phyloP scores from a whole-genome alignment of 2,329 filamentous ascomycete species.

The Arthroderma sp. region DNA sequence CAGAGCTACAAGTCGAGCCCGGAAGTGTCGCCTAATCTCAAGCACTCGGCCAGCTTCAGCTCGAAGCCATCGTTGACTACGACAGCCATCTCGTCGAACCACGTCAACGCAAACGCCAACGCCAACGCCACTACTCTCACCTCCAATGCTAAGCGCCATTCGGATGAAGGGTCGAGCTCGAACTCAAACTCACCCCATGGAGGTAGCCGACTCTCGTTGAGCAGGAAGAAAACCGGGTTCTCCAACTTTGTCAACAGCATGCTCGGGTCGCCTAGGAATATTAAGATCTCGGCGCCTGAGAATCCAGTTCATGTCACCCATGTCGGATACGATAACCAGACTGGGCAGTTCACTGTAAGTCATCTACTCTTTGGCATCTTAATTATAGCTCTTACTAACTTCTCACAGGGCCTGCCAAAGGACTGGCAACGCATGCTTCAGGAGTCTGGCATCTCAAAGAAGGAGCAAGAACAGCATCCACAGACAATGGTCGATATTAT shows the following conservation, averaged over 20 bases:
- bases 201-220: conserved; percentile 46
- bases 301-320: conserved; percentile 97
- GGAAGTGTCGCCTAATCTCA: conserved; percentile 41
- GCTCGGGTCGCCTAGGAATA: conserved; percentile 75
- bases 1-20: conserved; percentile 22
- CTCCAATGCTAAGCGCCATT: conserved; percentile 51
- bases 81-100: conserved; percentile 33
- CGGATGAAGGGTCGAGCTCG: conserved; percentile 50
- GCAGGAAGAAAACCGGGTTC: conserved; percentile 75
- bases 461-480: conserved; percentile 89
- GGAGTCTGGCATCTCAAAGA: conserved; percentile 90
- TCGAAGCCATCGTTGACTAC: conserved; percentile 43
- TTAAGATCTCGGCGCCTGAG: conserved; percentile 92
- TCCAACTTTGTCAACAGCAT: conserved; percentile 75
- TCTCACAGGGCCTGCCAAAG: conserved; percentile 68
- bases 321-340: conserved; percentile 92
- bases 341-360: conserved; percentile 85
- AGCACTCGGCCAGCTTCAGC: conserved; percentile 56
- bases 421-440: conserved; percentile 96
- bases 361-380: background rate
- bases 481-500: conserved; percentile 94
- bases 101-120: too few relatives aligned
- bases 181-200: conserved; percentile 23
- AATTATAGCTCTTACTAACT: background rate
- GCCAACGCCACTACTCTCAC: too few relatives aligned